Evolutionary conservation across 495 filamentous ascomycete species (phyloP).

Genomic region (Neohortaea acidophila): DNA sequence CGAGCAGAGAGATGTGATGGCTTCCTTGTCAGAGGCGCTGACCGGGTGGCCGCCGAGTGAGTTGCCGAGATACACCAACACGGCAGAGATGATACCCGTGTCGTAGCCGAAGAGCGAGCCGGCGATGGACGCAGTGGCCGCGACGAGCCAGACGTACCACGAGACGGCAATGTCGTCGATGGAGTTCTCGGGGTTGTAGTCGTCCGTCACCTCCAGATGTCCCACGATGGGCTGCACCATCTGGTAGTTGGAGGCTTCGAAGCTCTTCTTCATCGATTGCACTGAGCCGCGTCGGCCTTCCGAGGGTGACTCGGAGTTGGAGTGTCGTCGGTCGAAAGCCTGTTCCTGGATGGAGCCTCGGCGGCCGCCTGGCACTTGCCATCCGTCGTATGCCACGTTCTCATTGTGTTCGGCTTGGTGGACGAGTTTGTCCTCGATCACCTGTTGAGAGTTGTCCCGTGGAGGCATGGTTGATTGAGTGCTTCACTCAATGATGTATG

Average conservation of each 20-base stretch:
- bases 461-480: too few species aligned
- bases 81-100: conserved; percentile 36
- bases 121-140: conserved; percentile 10
- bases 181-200: background rate
- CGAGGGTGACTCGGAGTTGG: too few species aligned
- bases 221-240: background rate
- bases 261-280: conserved; percentile 3
- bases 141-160: conserved; percentile 12
- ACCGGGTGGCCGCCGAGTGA: conserved; percentile 23
- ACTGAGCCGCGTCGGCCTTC: background rate
- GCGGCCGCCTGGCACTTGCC: too few species aligned
- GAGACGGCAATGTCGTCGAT: conserved; percentile 4
- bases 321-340: too few species aligned
- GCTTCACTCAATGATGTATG: too few species aligned
- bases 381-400: too few species aligned
- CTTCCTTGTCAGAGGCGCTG: conserved; percentile 30
- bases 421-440: too few species aligned
- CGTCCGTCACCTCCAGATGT: conserved; percentile 3
- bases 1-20: conserved; percentile 34
- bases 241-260: conserved; percentile 1
- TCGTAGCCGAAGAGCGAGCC: conserved; percentile 29
- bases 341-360: too few species aligned
- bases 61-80: conserved; percentile 30
- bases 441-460: too few species aligned
- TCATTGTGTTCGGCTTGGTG: too few species aligned